Conservation (phyloP, 495 filamentous ascomycete species). For the Penicillium taxi region DNA sequence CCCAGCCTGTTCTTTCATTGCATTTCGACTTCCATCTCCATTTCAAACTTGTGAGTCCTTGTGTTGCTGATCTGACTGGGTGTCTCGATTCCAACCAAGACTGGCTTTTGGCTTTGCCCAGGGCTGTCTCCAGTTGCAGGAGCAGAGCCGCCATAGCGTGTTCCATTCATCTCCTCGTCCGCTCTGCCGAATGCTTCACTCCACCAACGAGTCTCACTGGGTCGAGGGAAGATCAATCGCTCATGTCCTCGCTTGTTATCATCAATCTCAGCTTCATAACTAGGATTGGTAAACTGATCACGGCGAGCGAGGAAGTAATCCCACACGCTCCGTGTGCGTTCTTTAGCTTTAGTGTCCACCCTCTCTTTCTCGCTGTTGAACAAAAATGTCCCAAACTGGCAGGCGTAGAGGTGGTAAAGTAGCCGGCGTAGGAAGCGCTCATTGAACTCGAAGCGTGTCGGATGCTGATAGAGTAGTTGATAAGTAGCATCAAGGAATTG, state of each 20-base stretch:
- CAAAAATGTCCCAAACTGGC: constrained; percentile 94
- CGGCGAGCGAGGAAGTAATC: constrained; percentile 80
- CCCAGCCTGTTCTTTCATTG: constrained; percentile 31
- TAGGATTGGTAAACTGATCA: constrained; percentile 69
- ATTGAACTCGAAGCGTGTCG: constrained; percentile 92
- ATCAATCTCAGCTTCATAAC: constrained; percentile 71
- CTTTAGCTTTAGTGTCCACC: constrained; percentile 58
- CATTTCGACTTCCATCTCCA: constrained; percentile 43
- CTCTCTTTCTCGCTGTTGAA: constrained; percentile 93
- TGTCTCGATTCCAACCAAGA: constrained; percentile 45
- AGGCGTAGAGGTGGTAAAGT: constrained; percentile 90
- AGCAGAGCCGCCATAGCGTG: constrained; percentile 19
- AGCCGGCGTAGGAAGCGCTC: constrained; percentile 87
- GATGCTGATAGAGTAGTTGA: constrained; percentile 80
- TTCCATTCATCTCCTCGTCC: constrained; percentile 89
- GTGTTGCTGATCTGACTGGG: constrained; percentile 16
- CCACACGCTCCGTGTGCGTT: constrained; percentile 86
- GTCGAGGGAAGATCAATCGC: constrained; percentile 70
- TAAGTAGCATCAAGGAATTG: constrained; percentile 96
- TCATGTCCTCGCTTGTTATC: constrained; percentile 71
- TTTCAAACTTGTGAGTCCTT: constrained; percentile 14
- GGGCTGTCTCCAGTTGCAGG: constrained; percentile 13
- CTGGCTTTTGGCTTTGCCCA: constrained; percentile 17
- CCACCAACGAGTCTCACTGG: constrained; percentile 79
- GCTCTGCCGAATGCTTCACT: constrained; percentile 74